Base-by-base conservation (phyloP, 78 protist genomes). In the Dictyostelium firmibasis region DNA sequence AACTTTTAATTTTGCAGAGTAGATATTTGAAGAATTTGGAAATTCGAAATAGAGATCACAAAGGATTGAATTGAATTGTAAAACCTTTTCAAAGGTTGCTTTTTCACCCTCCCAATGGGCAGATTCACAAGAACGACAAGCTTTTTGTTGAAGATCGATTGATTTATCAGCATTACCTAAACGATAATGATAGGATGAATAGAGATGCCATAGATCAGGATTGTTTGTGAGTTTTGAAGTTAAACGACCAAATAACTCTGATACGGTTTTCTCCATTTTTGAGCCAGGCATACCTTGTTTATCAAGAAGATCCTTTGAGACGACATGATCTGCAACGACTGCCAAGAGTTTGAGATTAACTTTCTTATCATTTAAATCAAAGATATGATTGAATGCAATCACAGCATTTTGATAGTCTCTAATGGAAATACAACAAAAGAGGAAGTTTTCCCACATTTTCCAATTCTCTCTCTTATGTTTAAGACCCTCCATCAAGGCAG, bases 391-490 rank as follows among this genome's bases (percentile, higher is more conserved):
- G 9, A 77, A 11, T 33, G 92, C 77, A 2, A 41, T 35, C 2
- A 75, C 67, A 2, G 92, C 81, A 1, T 64, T 44, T 93, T 93
- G 96, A 41, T 44, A 93, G 35, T 93, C 96, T 31, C 33, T 29
- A 4, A 78, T 16, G 10, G 38, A 77, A 74, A 94, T 86, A 25
- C 91, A 85, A 33, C 92, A 91, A 78, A 77, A 60, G 75, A 93
- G 74, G 60, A 62, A 95, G 76, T 97, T 97, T 69, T 97, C 97
- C 98, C 98, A 97, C 81, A 97, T 87, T 88, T 84, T 92, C 98
- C 98, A 97, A 75, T 77, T 93, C n/a, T 95, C 96, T 38, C 88
- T 41, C 33, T 70, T 69, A 13, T 76, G 79, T 87, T 91, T 87
- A 20, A 92, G 18, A 69, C 96, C 97, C 29, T 93, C 95, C 29